Evolutionary conservation across 1,139 yeast genomes (phyloP).

Genomic region (Saccharomycopsis hybrid): DNA sequence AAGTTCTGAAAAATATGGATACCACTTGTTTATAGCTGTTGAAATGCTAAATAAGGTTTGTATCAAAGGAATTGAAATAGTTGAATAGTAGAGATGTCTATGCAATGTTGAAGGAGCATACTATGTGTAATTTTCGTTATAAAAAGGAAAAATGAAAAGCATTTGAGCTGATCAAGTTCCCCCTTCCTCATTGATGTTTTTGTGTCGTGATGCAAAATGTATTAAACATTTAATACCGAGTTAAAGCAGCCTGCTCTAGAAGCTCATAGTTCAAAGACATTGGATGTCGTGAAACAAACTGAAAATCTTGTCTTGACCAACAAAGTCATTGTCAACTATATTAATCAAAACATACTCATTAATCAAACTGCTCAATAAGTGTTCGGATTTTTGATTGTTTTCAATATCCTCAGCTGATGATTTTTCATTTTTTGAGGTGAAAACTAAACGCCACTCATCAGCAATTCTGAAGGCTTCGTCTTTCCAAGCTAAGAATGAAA

Average conservation of each 20-base stretch:
- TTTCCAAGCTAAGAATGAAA: constrained; percentile 91
- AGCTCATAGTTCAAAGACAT: not conserved
- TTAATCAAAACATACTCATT: constrained; percentile 71
- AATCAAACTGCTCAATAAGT: constrained; percentile 45
- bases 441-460: constrained; percentile 69
- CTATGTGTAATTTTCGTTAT: too few species aligned
- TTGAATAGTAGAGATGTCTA: too few species aligned
- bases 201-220: too few species aligned
- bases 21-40: too few species aligned
- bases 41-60: too few species aligned
- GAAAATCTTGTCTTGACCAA: constrained; percentile 26
- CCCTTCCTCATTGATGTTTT: too few species aligned
- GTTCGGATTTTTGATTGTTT: constrained; percentile 28
- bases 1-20: not conserved
- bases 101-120: too few species aligned
- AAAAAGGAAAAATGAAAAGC: too few species aligned
- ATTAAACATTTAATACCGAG: too few species aligned
- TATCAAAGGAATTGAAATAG: too few species aligned
- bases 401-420: constrained; percentile 35
- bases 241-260: too few species aligned
- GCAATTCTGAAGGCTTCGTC: constrained; percentile 87
- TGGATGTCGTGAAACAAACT: constrained; percentile 8
- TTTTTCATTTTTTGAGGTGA: constrained; percentile 38
- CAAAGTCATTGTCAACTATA: constrained; percentile 82
- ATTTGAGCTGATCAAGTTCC: too few species aligned